Percentiles rank a stretch among this genome's conserved stretches.
Evolutionary conservation across 2,329 filamentous ascomycete species (phyloP).

Genomic region (Elsinoe ampelina): DNA sequence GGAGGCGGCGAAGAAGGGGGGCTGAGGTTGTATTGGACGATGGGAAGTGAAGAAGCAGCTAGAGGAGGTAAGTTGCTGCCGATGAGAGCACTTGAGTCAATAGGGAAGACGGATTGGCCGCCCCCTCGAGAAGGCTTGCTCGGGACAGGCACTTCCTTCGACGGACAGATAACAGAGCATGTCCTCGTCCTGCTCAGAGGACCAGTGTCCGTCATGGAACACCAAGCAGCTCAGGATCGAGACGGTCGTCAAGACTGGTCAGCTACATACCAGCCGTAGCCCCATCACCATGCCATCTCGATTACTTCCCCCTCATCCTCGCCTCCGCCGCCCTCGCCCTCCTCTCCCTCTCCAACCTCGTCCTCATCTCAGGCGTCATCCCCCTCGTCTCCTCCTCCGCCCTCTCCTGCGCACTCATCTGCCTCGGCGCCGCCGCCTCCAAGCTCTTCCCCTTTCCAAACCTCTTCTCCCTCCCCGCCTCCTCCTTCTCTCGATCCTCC

Average conservation of each 20-base stretch:
- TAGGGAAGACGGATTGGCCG: too few relatives aligned
- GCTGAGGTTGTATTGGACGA: neutral
- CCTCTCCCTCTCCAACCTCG: constrained; percentile 75
- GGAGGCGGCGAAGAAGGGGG: constrained; percentile 10
- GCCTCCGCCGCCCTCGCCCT: constrained; percentile 88
- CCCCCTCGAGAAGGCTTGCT: too few relatives aligned
- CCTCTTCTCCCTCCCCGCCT: constrained; percentile 42
- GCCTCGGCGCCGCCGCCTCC: constrained; percentile 35
- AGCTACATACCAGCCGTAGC: neutral
- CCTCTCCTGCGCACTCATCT: constrained; percentile 62
- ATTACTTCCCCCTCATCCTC: constrained; percentile 51
- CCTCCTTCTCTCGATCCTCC: constrained; percentile 53
- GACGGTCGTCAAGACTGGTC: neutral
- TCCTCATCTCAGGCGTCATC: constrained; percentile 77
- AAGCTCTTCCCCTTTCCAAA: constrained; percentile 43
- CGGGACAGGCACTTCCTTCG: too few relatives aligned
- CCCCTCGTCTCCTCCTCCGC: constrained; percentile 77
- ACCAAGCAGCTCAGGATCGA: too few relatives aligned
- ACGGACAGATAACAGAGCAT: too few relatives aligned
- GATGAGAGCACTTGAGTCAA: too few relatives aligned
- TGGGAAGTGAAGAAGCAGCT: neutral
- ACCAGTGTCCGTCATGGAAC: too few relatives aligned
- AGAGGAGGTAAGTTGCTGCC: neutral
- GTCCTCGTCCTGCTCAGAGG: too few relatives aligned
- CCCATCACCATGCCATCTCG: neutral